Evolutionary conservation across 225 moss, liverwort and hornwort species (phyloP).

Genomic region (Asterella californica): DNA sequence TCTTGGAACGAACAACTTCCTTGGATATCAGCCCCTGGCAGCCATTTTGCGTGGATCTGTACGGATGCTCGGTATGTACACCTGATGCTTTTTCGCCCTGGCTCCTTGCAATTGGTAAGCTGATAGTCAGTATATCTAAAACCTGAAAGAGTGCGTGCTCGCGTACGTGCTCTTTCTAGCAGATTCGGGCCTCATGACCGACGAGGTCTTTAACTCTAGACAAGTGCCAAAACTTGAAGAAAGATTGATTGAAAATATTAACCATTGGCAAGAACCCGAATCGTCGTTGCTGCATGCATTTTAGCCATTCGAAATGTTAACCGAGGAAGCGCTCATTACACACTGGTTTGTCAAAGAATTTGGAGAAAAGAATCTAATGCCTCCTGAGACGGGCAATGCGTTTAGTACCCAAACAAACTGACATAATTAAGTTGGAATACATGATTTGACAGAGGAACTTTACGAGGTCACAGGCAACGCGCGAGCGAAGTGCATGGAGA

Average conservation of each 20-base stretch:
- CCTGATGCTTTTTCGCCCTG: background rate
- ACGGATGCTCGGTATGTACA: background rate
- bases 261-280: too few species aligned
- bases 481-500: slow-evolving; percentile 22
- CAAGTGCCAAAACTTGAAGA: too few species aligned
- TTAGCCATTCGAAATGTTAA: too few species aligned
- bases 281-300: too few species aligned
- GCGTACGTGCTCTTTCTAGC: background rate
- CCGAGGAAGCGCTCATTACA: too few species aligned
- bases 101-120: background rate
- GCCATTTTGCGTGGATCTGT: background rate
- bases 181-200: too few species aligned
- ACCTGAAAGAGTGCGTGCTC: background rate
- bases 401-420: background rate
- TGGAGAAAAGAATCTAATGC: background rate
- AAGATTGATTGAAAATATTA: too few species aligned
- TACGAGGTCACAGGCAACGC: slow-evolving; percentile 23
- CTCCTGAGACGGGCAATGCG: background rate
- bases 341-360: too few species aligned
- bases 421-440: background rate
- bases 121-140: background rate
- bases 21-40: slow-evolving; percentile 10
- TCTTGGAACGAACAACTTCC: slow-evolving; percentile 20
- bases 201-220: too few species aligned
- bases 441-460: slow-evolving; percentile 26